phyloP scores from a whole-genome alignment of 2,329 filamentous ascomycete species.

The Sporothrix inflata region DNA sequence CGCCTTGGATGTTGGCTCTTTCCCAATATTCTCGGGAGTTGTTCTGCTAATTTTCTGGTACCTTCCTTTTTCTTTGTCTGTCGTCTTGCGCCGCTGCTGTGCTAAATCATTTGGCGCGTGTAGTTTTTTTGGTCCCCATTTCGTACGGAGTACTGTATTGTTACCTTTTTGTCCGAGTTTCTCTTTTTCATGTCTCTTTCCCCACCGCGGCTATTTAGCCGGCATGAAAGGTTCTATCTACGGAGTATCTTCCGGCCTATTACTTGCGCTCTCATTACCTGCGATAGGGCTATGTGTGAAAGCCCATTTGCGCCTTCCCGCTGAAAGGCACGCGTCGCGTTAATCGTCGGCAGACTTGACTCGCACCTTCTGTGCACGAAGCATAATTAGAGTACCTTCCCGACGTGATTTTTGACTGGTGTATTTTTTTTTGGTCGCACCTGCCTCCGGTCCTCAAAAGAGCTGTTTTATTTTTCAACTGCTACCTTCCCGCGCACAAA shows the following conservation, averaged over 20 bases:
- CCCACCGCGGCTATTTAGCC: conserved; percentile 25
- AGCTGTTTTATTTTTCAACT: conserved; percentile 10
- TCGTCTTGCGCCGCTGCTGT: neutral
- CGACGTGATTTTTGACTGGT: neutral
- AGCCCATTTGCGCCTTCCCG: neutral
- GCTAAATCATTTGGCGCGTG: neutral
- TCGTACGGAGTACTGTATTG: neutral
- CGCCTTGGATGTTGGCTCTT: neutral
- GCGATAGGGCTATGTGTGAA: neutral
- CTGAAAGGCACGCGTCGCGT: neutral
- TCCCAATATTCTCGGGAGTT: neutral
- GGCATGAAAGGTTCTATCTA: neutral
- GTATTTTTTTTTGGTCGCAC: neutral
- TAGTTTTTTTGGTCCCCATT: neutral
- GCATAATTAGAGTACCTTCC: neutral
- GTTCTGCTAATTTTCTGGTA: neutral
- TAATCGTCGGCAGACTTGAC: neutral
- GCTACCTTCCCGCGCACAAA: conserved; percentile 6
- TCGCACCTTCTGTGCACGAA: neutral
- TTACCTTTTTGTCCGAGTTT: neutral
- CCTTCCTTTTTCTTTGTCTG: neutral
- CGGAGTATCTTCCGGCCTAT: neutral
- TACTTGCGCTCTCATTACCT: neutral
- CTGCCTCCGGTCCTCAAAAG: neutral
- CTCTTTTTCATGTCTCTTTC: conserved; percentile 6